These are phyloP conservation scores for Zasmidium citrigriseum DNA, from an alignment of 2,329 filamentous ascomycete genomes.

Conservation along the genomic window DNA sequence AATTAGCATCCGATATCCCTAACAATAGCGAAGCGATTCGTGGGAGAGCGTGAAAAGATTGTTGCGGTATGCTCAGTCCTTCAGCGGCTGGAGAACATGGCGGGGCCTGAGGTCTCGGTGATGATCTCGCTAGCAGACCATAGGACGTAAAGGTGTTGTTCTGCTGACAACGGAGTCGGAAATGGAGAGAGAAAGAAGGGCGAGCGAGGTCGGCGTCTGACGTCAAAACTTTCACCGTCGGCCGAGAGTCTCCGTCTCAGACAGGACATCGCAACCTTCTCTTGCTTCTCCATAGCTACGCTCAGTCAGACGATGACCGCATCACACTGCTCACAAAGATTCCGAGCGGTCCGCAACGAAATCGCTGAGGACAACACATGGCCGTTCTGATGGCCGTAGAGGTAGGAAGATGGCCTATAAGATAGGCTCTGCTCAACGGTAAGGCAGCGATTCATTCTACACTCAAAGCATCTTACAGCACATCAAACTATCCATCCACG, in stretches of 20 bases:
- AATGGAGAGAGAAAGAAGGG: too few species aligned
- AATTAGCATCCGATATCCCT: too few species aligned
- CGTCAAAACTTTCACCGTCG: neutral
- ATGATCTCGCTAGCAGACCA: too few species aligned
- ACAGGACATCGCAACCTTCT: neutral
- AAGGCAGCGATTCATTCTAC: neutral
- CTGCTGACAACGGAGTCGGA: too few species aligned
- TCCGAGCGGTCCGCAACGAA: neutral
- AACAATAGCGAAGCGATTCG: too few species aligned
- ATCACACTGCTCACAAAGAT: neutral
- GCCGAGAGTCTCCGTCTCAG: neutral
- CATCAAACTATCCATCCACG: neutral
- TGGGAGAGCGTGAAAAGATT: too few species aligned
- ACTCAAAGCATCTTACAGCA: neutral
- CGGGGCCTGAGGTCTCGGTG: too few species aligned
- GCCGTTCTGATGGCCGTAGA: neutral
- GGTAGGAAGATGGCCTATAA: neutral
- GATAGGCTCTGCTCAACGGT: neutral
- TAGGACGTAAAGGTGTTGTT: too few species aligned
- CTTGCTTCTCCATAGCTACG: too few species aligned
- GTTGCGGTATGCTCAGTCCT: too few species aligned
- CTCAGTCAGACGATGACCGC: neutral
- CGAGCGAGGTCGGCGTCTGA: neutral
- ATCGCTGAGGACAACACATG: neutral
- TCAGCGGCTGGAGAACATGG: too few species aligned